Conservation (phyloP, 2,329 filamentous ascomycete genomes). For the Pezicula rhizophila region DNA sequence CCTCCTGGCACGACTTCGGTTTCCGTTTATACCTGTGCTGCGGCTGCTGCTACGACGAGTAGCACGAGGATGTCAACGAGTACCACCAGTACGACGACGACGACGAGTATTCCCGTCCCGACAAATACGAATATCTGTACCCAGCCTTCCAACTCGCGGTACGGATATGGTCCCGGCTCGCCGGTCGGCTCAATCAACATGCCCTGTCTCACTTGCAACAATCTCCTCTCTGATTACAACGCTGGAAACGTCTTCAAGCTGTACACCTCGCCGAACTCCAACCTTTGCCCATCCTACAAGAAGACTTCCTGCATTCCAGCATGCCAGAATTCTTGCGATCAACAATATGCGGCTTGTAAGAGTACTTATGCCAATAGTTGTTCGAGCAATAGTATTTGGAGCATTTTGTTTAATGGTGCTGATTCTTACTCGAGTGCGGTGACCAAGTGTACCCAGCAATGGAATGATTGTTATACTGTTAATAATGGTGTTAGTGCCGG, state of each 20-base stretch:
- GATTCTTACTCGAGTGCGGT: constrained; percentile 25
- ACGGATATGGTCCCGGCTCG: constrained; percentile 61
- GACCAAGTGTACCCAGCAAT: constrained; percentile 43
- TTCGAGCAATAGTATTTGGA: constrained; percentile 22
- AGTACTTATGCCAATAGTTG: constrained; percentile 45
- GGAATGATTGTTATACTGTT: constrained; percentile 38
- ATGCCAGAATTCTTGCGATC: constrained; percentile 47
- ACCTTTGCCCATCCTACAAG: constrained; percentile 38
- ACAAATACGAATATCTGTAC: constrained; percentile 43
- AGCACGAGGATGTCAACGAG: constrained; percentile 12
- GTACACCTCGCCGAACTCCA: constrained; percentile 39
- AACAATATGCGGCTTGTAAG: constrained; percentile 44
- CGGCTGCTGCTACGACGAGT: constrained; percentile 22
- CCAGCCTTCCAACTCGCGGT: constrained; percentile 48
- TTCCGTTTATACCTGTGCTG: constrained; percentile 27
- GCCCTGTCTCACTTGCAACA: constrained; percentile 50
- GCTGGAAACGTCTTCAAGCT: constrained; percentile 43
- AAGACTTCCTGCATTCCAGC: constrained; percentile 32
- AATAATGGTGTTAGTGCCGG: constrained; percentile 34
- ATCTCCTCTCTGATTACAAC: constrained; percentile 36
- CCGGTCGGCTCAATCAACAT: constrained; percentile 46
- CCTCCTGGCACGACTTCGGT: constrained; percentile 34
- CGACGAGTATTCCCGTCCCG: constrained; percentile 36
- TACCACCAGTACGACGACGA: constrained; percentile 24
- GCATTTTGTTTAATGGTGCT: constrained; percentile 11